Base-by-base conservation (phyloP, 169 alveolate genomes). In the Plasmodium berghei region DNA sequence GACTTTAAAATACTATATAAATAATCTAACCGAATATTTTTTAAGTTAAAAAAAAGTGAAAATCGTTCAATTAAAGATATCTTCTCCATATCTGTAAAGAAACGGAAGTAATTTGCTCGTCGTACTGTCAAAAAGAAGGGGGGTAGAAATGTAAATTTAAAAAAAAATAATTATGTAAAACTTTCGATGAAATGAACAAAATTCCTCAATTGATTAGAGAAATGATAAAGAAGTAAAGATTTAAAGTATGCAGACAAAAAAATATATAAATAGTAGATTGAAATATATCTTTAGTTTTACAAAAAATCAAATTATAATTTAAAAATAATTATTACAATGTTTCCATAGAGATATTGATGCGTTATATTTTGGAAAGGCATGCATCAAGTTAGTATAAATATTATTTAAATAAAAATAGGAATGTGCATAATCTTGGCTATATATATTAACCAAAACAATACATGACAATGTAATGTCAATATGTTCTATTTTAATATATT, bases 21-120 rank as follows among this genome's bases (percentile, higher is more conserved):
- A 56, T 66, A 77, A 2, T 77, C 80, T 9, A 77, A 12, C 14
- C 89, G 26, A 34, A 77, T 77, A 9, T 56, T 18, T 54, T 77
- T 77, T 18, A 77, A 2, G 52, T 77, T 48, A 10, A 59, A 45
- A 45, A 77, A 77, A 22, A 77, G 9, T 0, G 72, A 34, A 24
- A 69, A 77, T 49, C 58, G 54, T 70, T 77, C 89, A 14, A 77
- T 64, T 1, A 77, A 18, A 10, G 75, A 64, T n/a, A 77, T 55
- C 42, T 48, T 54, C 46, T 77, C 34, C 66, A 77, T 26, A 16
- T 58, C 89, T 26, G 64, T 77, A 45, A 77, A 77, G 64, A 77
- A 77, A 46, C 80, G 34, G 73, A 77, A 77, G 80, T 77, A 77
- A 49, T 77, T 77, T 2, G 72, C 73, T 12, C 89, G n/a, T 1